A percentile compares a stretch with the other conserved stretches of the same genome.
Evolutionary conservation across 208 protist genomes (phyloP).

Genomic region (Acanthamoeba castellanii): DNA sequence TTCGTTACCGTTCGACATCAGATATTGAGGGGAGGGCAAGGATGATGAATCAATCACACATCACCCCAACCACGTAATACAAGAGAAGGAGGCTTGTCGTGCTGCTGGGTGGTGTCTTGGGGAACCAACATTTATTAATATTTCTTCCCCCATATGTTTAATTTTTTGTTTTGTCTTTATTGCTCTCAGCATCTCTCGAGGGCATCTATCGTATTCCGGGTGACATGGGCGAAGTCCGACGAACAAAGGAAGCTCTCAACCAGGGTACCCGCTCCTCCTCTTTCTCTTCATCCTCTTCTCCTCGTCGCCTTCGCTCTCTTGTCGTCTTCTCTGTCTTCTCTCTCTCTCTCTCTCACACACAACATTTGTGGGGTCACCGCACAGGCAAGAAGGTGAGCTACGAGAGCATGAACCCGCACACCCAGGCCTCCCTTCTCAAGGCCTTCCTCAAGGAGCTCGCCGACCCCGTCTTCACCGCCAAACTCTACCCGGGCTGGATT

Average conservation of each 20-base stretch:
- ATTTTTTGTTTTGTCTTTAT: no score
- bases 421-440: slow-evolving; percentile 48
- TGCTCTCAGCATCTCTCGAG: neutral
- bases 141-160: no score
- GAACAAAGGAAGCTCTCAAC: slow-evolving; percentile 68
- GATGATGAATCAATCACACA: no score
- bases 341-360: neutral
- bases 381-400: slow-evolving; percentile 73
- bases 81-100: no score
- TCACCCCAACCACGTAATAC: no score
- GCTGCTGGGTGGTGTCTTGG: no score
- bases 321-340: neutral
- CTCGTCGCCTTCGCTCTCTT: neutral
- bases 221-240: slow-evolving; percentile 63
- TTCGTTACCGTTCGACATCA: neutral
- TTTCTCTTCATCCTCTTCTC: neutral
- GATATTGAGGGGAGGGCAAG: no score
- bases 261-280: neutral
- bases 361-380: no score
- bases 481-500: slow-evolving; percentile 51
- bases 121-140: neutral
- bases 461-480: slow-evolving; percentile 44
- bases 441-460: slow-evolving; percentile 45
- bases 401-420: slow-evolving; percentile 65
- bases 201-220: slow-evolving; percentile 64